phyloP scores from a whole-genome alignment of 2,329 filamentous ascomycete species.

The Penicillium sp. region DNA sequence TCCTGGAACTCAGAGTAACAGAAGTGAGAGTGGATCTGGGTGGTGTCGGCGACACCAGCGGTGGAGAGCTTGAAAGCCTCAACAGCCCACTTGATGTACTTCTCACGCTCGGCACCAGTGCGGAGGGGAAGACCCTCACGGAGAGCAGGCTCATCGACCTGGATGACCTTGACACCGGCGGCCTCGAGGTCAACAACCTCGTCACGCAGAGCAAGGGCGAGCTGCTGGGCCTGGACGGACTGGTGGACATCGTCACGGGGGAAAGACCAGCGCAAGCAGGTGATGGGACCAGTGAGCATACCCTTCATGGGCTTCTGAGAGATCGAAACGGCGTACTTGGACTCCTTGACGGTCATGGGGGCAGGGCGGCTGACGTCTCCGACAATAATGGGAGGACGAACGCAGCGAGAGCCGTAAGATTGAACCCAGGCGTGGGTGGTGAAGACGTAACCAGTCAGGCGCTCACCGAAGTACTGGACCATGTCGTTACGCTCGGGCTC shows the following conservation, averaged over 20 bases:
- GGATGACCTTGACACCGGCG: slow-evolving; percentile 95
- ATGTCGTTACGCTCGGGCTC: slow-evolving; percentile 99
- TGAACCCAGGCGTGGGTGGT: slow-evolving; percentile 95
- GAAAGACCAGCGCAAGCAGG: slow-evolving; percentile 99
- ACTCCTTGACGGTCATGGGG: slow-evolving; percentile 99
- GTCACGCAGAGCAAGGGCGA: slow-evolving; percentile 95
- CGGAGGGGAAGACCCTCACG: slow-evolving; percentile 99
- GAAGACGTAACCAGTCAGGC: slow-evolving; percentile 94
- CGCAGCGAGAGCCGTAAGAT: slow-evolving; percentile 96
- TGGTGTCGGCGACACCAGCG: slow-evolving; percentile 88
- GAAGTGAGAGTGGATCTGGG: slow-evolving; percentile 99
- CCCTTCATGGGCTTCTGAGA: slow-evolving; percentile 99
- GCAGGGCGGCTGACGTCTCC: slow-evolving; percentile 96
- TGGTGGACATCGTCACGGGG: slow-evolving; percentile 99
- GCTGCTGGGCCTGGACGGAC: slow-evolving; percentile 97
- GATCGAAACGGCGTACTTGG: slow-evolving; percentile 94
- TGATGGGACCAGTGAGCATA: slow-evolving; percentile 99
- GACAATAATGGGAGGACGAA: slow-evolving; percentile 96
- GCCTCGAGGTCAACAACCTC: slow-evolving; percentile 98
- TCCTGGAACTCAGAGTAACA: slow-evolving; percentile 99
- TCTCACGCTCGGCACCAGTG: slow-evolving; percentile 87
- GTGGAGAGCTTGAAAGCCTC: slow-evolving; percentile 97
- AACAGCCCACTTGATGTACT: slow-evolving; percentile 96
- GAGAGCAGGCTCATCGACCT: slow-evolving; percentile 98
- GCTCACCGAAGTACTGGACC: slow-evolving; percentile 99